Evolutionary conservation across 306 rosid species (phyloP).

Genomic region (Cicer yamashitae): DNA sequence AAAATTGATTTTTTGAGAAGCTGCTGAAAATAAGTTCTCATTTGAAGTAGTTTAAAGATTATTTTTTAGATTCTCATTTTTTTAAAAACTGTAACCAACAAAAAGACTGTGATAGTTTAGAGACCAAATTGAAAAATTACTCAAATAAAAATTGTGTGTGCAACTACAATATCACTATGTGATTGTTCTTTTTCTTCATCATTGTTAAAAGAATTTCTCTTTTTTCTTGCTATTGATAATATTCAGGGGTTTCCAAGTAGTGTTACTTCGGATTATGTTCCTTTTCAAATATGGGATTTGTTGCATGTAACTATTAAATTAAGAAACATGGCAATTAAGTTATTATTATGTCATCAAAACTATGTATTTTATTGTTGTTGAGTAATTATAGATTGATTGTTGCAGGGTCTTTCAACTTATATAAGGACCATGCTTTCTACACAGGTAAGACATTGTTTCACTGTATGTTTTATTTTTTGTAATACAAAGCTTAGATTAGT

Average conservation of each 20-base stretch:
- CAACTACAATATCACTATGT: background rate
- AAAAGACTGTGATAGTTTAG: no score
- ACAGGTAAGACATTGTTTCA: slow-evolving; percentile 64
- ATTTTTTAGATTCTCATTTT: no score
- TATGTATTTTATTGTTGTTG: slow-evolving; percentile 8
- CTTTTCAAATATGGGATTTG: slow-evolving; percentile 95
- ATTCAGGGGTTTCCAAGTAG: slow-evolving; percentile 92
- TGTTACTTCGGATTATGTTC: slow-evolving; percentile 89
- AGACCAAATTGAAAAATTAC: no score
- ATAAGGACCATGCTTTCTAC: slow-evolving; percentile 97
- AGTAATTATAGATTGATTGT: slow-evolving; percentile 20
- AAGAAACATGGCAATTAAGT: slow-evolving; percentile 13
- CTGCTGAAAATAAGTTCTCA: no score
- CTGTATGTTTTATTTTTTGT: background rate
- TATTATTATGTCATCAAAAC: slow-evolving; percentile 23
- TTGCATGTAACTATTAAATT: slow-evolving; percentile 67
- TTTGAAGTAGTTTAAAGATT: no score
- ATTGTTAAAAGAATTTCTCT: slow-evolving; percentile 1
- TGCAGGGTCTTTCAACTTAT: slow-evolving; percentile 94
- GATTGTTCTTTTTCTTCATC: slow-evolving; percentile 35
- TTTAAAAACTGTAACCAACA: no score
- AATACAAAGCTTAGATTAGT: background rate
- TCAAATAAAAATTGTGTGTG: background rate
- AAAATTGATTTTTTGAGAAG: no score
- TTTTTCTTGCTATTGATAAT: background rate